These are phyloP conservation scores for Strombidium stylifer DNA, from an alignment of 73 alveolate species.

Conservation along the genomic window DNA sequence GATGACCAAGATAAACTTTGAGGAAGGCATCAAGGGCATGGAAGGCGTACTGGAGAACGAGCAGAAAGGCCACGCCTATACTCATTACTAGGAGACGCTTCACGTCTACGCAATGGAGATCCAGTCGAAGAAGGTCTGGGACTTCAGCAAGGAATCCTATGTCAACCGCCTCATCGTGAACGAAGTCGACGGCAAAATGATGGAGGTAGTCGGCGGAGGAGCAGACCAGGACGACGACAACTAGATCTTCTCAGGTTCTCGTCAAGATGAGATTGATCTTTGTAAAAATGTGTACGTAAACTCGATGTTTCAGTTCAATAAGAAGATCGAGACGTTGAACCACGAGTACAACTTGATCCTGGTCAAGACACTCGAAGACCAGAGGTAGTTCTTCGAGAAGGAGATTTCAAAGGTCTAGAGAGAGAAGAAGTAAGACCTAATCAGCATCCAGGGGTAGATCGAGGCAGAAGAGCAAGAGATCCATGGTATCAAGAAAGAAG, in stretches of 20 bases:
- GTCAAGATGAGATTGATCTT: no score
- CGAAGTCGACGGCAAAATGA: constrained; percentile 28
- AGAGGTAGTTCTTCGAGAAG: constrained; percentile 17
- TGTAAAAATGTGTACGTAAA: no score
- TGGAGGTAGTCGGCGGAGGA: constrained; percentile 17
- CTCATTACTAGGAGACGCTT: constrained; percentile 9
- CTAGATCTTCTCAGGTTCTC: no score
- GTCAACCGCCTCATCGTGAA: constrained; percentile 29
- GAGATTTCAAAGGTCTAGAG: constrained; percentile 2
- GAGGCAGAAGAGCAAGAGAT: background rate
- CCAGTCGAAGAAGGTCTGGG: constrained; percentile 40
- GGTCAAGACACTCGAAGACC: constrained; percentile 21
- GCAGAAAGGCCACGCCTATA: constrained; percentile 10
- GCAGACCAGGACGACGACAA: background rate
- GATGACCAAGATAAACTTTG: background rate
- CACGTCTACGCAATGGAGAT: constrained; percentile 44
- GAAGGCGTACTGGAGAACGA: constrained; percentile 5
- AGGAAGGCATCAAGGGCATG: background rate
- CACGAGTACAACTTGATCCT: constrained; percentile 45
- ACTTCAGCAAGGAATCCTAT: constrained; percentile 31
- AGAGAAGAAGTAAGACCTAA: constrained; percentile 10
- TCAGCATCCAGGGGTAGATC: no score
- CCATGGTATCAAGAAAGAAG: background rate
- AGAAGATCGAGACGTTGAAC: constrained; percentile 39
- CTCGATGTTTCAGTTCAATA: constrained; percentile 34